phyloP scores from a whole-genome alignment of 257 asterid species.

The Cinchona pubescens region DNA sequence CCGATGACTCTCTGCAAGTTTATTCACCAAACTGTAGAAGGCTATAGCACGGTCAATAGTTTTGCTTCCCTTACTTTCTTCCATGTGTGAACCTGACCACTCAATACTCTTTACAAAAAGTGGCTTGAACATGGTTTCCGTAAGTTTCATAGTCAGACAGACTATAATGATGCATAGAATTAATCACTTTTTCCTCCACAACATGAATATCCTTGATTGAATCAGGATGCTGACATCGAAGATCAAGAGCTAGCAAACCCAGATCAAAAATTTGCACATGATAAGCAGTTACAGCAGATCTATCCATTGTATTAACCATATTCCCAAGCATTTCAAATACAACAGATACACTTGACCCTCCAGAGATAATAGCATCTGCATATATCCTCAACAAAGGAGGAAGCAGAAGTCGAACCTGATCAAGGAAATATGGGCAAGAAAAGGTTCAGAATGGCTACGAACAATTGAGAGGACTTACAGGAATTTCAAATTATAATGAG shows the following conservation, averaged over 20 bases:
- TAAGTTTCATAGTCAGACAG: conserved; percentile 71
- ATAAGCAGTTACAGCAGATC: conserved; percentile 59
- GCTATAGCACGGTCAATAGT: conserved; percentile 61
- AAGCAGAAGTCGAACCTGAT: conserved; percentile 80
- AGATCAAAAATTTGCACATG: conserved; percentile 72
- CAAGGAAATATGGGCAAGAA: conserved; percentile 6
- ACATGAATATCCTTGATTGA: conserved; percentile 48
- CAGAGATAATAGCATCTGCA: conserved; percentile 54
- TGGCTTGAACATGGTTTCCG: conserved; percentile 80
- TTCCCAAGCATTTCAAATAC: conserved; percentile 67
- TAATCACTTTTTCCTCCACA: conserved; percentile 69
- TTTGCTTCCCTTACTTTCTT: conserved; percentile 37
- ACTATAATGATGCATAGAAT: conserved; percentile 62
- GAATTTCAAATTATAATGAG: too few relatives aligned
- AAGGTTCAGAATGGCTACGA: neutral
- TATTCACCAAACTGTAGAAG: conserved; percentile 74
- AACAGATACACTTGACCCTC: conserved; percentile 65
- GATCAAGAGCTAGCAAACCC: conserved; percentile 87
- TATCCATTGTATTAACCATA: conserved; percentile 73
- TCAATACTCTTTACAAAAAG: conserved; percentile 81
- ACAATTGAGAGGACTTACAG: neutral
- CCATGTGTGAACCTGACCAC: conserved; percentile 67
- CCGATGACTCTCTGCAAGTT: conserved; percentile 81
- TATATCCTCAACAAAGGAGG: conserved; percentile 64
- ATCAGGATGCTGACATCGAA: conserved; percentile 62